Conservation (phyloP, 176 grass and related monocot genomes). For the Leersia perrieri region DNA sequence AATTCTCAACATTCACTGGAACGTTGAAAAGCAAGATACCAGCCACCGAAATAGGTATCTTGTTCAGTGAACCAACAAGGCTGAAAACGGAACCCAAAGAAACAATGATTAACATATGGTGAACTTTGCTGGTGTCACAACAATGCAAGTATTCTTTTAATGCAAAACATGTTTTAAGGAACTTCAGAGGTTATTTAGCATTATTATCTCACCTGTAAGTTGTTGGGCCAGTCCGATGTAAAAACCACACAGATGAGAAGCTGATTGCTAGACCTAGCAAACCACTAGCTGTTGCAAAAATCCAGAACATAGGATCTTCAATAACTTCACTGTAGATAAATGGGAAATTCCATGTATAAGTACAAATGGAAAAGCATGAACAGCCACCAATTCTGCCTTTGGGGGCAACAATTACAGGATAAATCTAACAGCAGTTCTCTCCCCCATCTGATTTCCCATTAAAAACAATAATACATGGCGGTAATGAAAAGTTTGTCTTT, state of each 20-base stretch:
- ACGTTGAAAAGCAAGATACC: slow-evolving; percentile 85
- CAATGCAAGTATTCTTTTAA: neutral
- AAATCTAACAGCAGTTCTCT: neutral
- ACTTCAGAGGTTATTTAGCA: neutral
- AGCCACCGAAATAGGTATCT: slow-evolving; percentile 89
- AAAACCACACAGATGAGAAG: slow-evolving; percentile 92
- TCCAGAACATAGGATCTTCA: slow-evolving; percentile 84
- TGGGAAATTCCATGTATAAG: neutral
- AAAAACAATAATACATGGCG: neutral
- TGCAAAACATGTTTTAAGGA: neutral
- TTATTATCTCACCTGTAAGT: slow-evolving; percentile 70
- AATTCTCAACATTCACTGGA: slow-evolving; percentile 65
- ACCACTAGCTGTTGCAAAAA: slow-evolving; percentile 73
- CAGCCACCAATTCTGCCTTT: neutral
- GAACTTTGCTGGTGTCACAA: neutral
- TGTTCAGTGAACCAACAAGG: slow-evolving; percentile 81
- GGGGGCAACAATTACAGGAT: neutral
- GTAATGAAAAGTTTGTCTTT: neutral
- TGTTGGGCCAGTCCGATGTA: slow-evolving; percentile 81
- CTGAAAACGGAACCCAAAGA: slow-evolving; percentile 26
- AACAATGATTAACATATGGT: neutral
- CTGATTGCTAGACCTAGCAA: slow-evolving; percentile 83
- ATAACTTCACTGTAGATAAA: slow-evolving; percentile 60
- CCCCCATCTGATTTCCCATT: neutral
- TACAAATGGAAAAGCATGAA: slow-evolving; percentile 8